Percentiles rank a stretch among this genome's conserved stretches.
These are phyloP conservation scores for Rhodamnia rubescens DNA, from an alignment of 345 rosid species.

Conservation along the genomic window DNA sequence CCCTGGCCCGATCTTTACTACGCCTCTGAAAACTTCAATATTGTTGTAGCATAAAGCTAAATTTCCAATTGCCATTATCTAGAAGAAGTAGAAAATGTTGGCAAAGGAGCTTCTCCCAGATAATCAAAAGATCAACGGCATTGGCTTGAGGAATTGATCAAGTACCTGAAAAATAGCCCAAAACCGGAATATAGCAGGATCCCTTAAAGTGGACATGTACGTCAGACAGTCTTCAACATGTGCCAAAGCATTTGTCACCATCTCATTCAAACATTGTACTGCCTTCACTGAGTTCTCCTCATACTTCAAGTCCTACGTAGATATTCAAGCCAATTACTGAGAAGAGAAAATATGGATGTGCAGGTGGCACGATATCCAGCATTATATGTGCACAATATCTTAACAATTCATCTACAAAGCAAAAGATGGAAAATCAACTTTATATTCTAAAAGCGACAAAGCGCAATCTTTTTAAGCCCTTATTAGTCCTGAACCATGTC, in stretches of 20 bases:
- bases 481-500: not conserved
- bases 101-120: constrained; percentile 1
- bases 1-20: constrained; percentile 92
- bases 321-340: not conserved
- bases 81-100: not conserved
- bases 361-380: not conserved
- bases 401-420: not conserved
- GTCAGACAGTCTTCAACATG: constrained; percentile 71
- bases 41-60: constrained; percentile 81
- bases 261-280: constrained; percentile 83
- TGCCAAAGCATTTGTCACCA: constrained; percentile 71
- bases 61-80: constrained; percentile 95
- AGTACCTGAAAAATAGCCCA: constrained; percentile 84
- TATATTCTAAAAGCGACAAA: not conserved
- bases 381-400: not conserved
- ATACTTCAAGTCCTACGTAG: constrained; percentile 64
- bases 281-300: constrained; percentile 76
- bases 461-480: not conserved
- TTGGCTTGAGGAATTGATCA: not conserved
- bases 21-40: constrained; percentile 82
- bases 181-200: constrained; percentile 65
- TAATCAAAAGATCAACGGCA: not conserved
- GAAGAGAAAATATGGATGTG: not conserved
- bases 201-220: constrained; percentile 53
- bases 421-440: not conserved